These are phyloP conservation scores for Phytophthora capsici DNA, from an alignment of 352 stramenopile genomes.

Conservation along the genomic window DNA sequence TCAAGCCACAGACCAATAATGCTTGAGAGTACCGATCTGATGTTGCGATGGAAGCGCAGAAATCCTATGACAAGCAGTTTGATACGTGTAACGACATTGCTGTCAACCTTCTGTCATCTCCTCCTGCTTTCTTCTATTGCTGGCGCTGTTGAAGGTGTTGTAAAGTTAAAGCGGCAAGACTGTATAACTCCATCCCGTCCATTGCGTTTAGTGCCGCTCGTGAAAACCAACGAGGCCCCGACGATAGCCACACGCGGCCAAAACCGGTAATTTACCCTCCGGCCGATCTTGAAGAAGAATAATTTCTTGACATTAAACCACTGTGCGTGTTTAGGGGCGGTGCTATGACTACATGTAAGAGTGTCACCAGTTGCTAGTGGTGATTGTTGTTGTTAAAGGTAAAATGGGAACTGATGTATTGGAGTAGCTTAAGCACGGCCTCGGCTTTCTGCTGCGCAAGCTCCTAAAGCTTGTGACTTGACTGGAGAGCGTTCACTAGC, in stretches of 20 bases:
- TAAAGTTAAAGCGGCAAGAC: neutral
- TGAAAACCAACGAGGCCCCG: neutral
- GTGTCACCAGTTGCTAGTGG: too few species aligned
- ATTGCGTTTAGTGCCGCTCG: too few species aligned
- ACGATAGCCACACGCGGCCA: neutral
- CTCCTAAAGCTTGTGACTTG: too few species aligned
- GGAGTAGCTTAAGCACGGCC: too few species aligned
- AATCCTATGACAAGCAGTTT: too few species aligned
- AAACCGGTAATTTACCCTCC: slow-evolving; percentile 12
- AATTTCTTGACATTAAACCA: slow-evolving; percentile 8
- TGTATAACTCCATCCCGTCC: too few species aligned
- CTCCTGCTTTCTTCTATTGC: neutral
- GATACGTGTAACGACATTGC: neutral
- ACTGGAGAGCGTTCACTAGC: too few species aligned
- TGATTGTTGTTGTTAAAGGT: too few species aligned
- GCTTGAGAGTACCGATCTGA: neutral
- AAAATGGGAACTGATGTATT: too few species aligned
- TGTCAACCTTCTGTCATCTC: neutral
- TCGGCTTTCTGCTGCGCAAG: too few species aligned
- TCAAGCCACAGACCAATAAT: neutral
- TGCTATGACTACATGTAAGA: too few species aligned
- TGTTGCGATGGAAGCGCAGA: neutral
- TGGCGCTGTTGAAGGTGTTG: neutral
- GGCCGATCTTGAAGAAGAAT: slow-evolving; percentile 14
- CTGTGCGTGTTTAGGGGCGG: neutral